Percentiles rank a stretch among this genome's conserved stretches.
phyloP scores from a whole-genome alignment of 2,329 filamentous ascomycete genomes.

The Neofusicoccum laricinum region DNA sequence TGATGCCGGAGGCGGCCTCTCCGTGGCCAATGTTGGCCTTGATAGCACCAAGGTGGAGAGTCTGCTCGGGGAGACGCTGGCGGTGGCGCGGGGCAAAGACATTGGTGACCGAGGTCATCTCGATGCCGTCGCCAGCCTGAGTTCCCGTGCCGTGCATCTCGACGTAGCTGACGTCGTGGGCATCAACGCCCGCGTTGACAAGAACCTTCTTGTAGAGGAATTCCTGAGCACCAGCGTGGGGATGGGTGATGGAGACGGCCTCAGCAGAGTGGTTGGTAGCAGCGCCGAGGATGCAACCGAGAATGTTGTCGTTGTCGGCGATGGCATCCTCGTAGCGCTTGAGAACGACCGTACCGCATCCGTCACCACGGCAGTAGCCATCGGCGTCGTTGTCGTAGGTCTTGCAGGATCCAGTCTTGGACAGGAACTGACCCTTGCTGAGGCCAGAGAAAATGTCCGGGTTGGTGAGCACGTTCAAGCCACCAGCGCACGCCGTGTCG shows the following conservation, averaged over 20 bases:
- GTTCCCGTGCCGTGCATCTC: slow-evolving; percentile 91
- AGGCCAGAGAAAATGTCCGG: slow-evolving; percentile 44
- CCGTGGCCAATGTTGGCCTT: slow-evolving; percentile 56
- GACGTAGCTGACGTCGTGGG: slow-evolving; percentile 75
- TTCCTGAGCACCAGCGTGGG: slow-evolving; percentile 23
- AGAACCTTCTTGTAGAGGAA: slow-evolving; percentile 65
- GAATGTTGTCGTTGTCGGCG: slow-evolving; percentile 34
- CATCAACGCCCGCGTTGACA: slow-evolving; percentile 69
- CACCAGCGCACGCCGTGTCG: slow-evolving; percentile 28
- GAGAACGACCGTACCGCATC: slow-evolving; percentile 27
- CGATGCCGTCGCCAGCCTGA: slow-evolving; percentile 77
- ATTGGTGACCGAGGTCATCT: slow-evolving; percentile 74
- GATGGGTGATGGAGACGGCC: slow-evolving; percentile 28
- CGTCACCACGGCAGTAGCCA: slow-evolving; percentile 37
- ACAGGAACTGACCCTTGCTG: slow-evolving; percentile 25
- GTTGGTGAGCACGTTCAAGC: slow-evolving; percentile 25
- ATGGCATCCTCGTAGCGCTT: slow-evolving; percentile 35
- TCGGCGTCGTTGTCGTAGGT: slow-evolving; percentile 32
- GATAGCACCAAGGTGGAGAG: slow-evolving; percentile 53
- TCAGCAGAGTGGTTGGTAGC: slow-evolving; percentile 43
- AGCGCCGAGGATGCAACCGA: slow-evolving; percentile 29
- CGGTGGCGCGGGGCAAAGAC: slow-evolving; percentile 57
- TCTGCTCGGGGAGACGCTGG: slow-evolving; percentile 48
- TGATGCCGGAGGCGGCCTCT: slow-evolving; percentile 55
- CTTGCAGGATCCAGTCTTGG: slow-evolving; percentile 27